These are phyloP conservation scores for Aphanomyces astaci DNA, from an alignment of 352 stramenopile genomes.

Conservation along the genomic window DNA sequence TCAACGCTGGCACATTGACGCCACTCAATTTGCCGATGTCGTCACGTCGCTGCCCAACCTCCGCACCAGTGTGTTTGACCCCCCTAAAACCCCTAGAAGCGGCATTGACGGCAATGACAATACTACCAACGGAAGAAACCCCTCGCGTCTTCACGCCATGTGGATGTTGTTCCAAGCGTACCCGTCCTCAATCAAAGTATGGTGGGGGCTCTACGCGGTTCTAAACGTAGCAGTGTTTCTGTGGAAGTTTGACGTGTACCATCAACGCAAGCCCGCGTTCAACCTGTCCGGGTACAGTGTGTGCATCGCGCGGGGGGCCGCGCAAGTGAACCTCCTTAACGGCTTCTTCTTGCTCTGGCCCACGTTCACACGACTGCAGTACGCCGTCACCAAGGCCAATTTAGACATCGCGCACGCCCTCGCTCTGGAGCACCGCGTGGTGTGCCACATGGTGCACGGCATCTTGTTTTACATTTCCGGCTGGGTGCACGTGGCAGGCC, in stretches of 20 bases:
- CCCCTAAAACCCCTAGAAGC: neutral
- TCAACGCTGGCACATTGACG: neutral
- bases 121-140: neutral
- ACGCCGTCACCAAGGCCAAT: neutral
- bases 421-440: neutral
- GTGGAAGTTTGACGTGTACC: constrained; percentile 1
- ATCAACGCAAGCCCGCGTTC: neutral
- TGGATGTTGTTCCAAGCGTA: neutral
- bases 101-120: neutral
- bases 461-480: constrained; percentile 1
- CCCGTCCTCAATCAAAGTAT: neutral
- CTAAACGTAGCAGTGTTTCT: neutral
- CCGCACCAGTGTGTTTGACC: neutral
- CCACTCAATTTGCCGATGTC: neutral
- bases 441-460: neutral
- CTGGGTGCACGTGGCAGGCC: neutral
- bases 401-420: neutral
- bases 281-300: neutral
- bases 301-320: neutral
- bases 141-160: neutral
- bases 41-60: neutral
- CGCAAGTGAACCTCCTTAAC: constrained; percentile 6
- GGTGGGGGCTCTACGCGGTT: neutral
- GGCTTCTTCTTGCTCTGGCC: constrained; percentile 1
- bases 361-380: neutral